Evolutionary conservation across 2,329 filamentous ascomycete genomes (phyloP).

Genomic region (Delphinella strobiligena): DNA sequence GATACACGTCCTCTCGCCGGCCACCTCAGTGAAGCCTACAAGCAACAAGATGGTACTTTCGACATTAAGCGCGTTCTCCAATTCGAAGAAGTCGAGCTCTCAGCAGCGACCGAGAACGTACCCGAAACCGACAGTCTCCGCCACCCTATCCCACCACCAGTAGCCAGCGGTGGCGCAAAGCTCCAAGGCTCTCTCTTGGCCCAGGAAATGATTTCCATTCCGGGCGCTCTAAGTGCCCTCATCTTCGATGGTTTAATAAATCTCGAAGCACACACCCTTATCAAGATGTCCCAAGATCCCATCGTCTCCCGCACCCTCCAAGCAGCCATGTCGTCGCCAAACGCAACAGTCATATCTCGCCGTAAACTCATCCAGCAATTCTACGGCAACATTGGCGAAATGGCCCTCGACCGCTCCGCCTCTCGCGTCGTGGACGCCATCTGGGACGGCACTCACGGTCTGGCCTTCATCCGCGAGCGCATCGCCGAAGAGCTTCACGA

Average conservation of each 20-base stretch:
- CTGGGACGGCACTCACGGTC: conserved; percentile 50
- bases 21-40: conserved; percentile 46
- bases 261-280: conserved; percentile 37
- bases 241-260: conserved; percentile 50
- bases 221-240: conserved; percentile 55
- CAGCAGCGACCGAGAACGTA: conserved; percentile 2
- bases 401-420: conserved; percentile 49
- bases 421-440: conserved; percentile 58
- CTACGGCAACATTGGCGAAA: conserved; percentile 46
- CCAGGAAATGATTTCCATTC: conserved; percentile 63
- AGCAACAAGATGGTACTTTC: conserved; percentile 33
- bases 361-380: conserved; percentile 54
- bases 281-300: conserved; percentile 54
- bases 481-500: conserved; percentile 51
- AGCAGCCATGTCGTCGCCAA: conserved; percentile 44
- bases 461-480: conserved; percentile 56
- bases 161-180: conserved; percentile 19
- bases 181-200: conserved; percentile 75
- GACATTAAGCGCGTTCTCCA: conserved; percentile 50
- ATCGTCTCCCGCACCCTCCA: conserved; percentile 51
- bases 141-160: conserved; percentile 2
- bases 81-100: conserved; percentile 30
- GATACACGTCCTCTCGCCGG: conserved; percentile 44
- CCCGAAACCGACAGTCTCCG: conserved; percentile 6
- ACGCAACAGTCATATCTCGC: conserved; percentile 44